These are phyloP conservation scores for Auriculariales sp. DNA, from an alignment of 768 basidiomycete species.

Conservation along the genomic window DNA sequence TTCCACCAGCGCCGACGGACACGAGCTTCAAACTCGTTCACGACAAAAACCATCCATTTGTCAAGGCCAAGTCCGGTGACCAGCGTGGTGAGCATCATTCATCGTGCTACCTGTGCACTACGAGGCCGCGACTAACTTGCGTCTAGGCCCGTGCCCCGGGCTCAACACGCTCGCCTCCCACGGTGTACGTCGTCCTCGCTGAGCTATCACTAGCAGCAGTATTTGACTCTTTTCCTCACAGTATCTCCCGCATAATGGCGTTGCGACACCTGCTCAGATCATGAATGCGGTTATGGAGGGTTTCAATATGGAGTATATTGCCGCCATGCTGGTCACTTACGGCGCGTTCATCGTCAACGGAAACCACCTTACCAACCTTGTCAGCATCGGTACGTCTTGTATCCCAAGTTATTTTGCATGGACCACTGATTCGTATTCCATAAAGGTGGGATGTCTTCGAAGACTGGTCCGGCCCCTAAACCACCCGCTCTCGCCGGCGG, in stretches of 20 bases:
- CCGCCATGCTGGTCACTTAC: slow-evolving; percentile 2
- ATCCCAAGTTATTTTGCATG: too few species aligned
- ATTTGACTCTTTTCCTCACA: not conserved
- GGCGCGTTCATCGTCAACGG: slow-evolving; percentile 4
- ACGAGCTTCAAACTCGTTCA: not conserved
- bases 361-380: slow-evolving; percentile 3
- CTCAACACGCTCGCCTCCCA: slow-evolving; percentile 5
- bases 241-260: slow-evolving; percentile 4
- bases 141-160: slow-evolving; percentile 3
- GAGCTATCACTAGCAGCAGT: not conserved
- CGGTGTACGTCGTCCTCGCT: not conserved
- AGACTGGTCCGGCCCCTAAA: not conserved
- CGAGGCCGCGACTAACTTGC: not conserved
- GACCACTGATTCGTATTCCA: not conserved
- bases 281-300: slow-evolving; percentile 5
- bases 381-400: slow-evolving; percentile 3
- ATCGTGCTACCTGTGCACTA: not conserved
- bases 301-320: slow-evolving; percentile 5
- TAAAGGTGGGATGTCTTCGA: not conserved
- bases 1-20: not conserved
- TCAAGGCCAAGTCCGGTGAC: not conserved
- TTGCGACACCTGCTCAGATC: slow-evolving; percentile 5
- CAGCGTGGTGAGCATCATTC: not conserved
- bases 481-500: slow-evolving; percentile 1
- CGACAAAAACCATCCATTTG: slow-evolving; percentile 2